Evolutionary conservation across 441 rosid species (phyloP).

Genomic region (Gossypium davidsonii): DNA sequence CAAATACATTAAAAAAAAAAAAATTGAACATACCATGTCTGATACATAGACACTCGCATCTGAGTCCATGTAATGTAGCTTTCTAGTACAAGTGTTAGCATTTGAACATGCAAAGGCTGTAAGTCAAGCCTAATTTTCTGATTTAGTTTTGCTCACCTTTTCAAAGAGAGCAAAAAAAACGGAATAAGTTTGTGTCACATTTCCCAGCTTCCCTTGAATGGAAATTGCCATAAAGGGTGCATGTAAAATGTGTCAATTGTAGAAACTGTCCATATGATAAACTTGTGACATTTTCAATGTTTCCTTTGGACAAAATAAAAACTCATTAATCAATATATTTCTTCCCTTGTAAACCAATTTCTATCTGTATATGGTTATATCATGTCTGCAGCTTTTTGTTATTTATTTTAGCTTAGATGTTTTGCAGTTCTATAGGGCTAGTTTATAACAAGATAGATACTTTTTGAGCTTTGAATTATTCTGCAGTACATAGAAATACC

Average conservation of each 20-base stretch:
- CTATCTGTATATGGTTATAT: background rate
- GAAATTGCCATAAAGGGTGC: slow-evolving; percentile 10
- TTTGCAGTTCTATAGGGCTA: background rate
- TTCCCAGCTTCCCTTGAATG: slow-evolving; percentile 1
- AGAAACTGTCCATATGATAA: background rate
- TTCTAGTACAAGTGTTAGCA: slow-evolving; percentile 3
- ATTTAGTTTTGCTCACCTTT: background rate
- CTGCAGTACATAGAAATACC: background rate
- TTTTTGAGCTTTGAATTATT: background rate
- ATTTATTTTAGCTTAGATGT: background rate
- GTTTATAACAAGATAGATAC: background rate
- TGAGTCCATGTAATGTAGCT: background rate
- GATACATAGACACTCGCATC: too few relatives aligned
- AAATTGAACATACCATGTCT: too few relatives aligned
- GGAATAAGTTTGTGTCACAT: background rate
- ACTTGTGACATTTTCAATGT: background rate
- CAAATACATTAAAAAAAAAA: background rate
- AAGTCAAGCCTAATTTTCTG: slow-evolving; percentile 16
- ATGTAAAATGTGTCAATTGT: slow-evolving; percentile 22
- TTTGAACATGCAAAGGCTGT: slow-evolving; percentile 23
- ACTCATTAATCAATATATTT: background rate
- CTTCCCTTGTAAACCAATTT: slow-evolving; percentile 3
- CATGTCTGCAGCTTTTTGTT: background rate
- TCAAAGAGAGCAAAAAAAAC: background rate
- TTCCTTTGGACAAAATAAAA: background rate